Evolutionary conservation across 2,329 filamentous ascomycete genomes (phyloP), one percentile per base, ranked within the genome.

Genomic region (Fusarium nurragi): DNA sequence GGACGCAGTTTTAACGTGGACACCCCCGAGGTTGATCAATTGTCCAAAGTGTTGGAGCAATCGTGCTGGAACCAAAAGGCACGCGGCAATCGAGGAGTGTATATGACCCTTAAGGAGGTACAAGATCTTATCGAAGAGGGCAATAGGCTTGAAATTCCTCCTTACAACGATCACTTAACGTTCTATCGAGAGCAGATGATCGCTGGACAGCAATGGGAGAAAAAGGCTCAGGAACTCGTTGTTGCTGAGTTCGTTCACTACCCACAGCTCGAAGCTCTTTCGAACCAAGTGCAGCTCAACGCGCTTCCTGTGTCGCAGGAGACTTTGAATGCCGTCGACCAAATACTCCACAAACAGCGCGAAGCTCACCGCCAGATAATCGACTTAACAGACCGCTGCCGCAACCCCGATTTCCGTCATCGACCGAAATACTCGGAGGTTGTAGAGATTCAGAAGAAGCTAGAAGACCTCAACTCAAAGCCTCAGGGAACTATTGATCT

Each of bases 261-360:
- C 72, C 92, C 94, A 50, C 95, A 99, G 75, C 86, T 99, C 1
- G 95, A 98, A 76, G 93, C 94, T 0, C 82, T 99, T 7, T 96
- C 93, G 2, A 87, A 88, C 46, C 94, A 98, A 78, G 94, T 94
- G 1, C 80, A 84, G 55, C 82, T 75, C 25, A 84, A 88, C 30
- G 84, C 85, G 6, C 83, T 97, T 18, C 94, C 95, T 0, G 94
- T 98, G 19, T 91, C 91, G 2, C 81, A 88, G 5, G 90, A 94
- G 30, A 98, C 93, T 0, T 83, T 97, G 22, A 86, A 88, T 9
- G 85, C 88, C 10, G 92, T 99, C 23, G 95, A 99, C 71, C 90
- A 93, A 45, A 97, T 98, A 54, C 81, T 99, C 56, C 93, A 93
- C 76, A 98, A 97, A 78, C 95, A 99, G 76, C 90, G 95, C 19